These are phyloP conservation scores for Pseudogymnoascus sp. DNA, from an alignment of 2,329 filamentous ascomycete genomes.

Conservation along the genomic window DNA sequence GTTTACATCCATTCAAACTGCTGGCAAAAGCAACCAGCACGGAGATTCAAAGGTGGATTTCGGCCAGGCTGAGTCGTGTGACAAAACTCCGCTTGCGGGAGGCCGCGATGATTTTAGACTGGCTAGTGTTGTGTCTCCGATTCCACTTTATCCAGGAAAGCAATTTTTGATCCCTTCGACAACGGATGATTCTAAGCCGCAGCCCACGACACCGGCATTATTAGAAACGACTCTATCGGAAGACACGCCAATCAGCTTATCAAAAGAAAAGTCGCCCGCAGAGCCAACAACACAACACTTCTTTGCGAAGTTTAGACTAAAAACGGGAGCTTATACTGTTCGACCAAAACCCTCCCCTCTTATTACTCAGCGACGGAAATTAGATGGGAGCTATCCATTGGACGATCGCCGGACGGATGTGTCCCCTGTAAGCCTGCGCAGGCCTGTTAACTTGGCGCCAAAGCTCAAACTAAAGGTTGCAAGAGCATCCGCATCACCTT, in stretches of 20 bases:
- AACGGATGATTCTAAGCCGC: background rate
- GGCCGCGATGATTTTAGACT: background rate
- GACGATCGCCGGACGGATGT: conserved; percentile 14
- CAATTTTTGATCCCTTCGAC: background rate
- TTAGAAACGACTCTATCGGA: conserved; percentile 15
- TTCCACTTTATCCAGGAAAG: background rate
- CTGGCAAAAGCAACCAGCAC: background rate
- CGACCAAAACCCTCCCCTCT: conserved; percentile 16
- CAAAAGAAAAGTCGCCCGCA: background rate
- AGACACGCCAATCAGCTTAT: background rate
- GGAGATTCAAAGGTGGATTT: background rate
- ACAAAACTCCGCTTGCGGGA: background rate
- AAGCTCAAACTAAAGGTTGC: conserved; percentile 22
- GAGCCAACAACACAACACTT: conserved; percentile 12
- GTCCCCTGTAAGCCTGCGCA: background rate
- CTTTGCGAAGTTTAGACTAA: conserved; percentile 24
- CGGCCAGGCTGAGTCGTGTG: background rate
- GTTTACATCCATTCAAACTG: background rate
- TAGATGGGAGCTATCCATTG: conserved; percentile 23
- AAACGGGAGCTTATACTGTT: conserved; percentile 16
- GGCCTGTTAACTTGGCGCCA: conserved; percentile 9
- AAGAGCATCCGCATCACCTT: conserved; percentile 23
- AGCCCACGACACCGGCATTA: background rate
- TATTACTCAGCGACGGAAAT: conserved; percentile 19
- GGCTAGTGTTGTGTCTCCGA: background rate